phyloP scores from a whole-genome alignment of 192 early-diverging fungal genomes.

The Backusella circina region DNA sequence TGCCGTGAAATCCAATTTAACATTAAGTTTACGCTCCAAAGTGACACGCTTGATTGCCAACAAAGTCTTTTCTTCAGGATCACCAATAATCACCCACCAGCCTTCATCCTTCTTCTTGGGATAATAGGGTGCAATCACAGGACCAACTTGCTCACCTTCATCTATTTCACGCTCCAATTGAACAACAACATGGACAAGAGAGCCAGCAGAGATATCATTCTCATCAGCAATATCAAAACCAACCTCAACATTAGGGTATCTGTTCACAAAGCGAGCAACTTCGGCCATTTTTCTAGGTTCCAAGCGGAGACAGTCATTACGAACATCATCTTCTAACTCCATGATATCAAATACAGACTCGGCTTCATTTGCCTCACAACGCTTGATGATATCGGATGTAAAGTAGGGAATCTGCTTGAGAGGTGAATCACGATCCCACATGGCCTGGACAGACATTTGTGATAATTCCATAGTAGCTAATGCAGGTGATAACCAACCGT shows the following conservation, averaged over 20 bases:
- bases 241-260: constrained; percentile 92
- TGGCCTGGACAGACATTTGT: constrained; percentile 96
- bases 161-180: constrained; percentile 86
- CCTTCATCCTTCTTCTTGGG: constrained; percentile 86
- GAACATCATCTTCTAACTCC: constrained; percentile 90
- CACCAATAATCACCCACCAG: constrained; percentile 97
- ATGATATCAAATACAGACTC: constrained; percentile 90
- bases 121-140: constrained; percentile 91
- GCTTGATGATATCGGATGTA: constrained; percentile 63
- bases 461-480: constrained; percentile 93
- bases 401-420: constrained; percentile 93
- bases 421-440: constrained; percentile 92
- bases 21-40: constrained; percentile 49
- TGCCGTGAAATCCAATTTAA: constrained; percentile 81
- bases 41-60: constrained; percentile 88
- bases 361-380: constrained; percentile 65
- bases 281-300: constrained; percentile 63
- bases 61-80: constrained; percentile 70
- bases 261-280: constrained; percentile 84
- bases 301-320: constrained; percentile 62
- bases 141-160: constrained; percentile 59
- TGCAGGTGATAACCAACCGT: constrained; percentile 88
- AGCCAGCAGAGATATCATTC: constrained; percentile 59
- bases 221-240: constrained; percentile 62
- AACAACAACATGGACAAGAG: constrained; percentile 63